phyloP scores from a whole-genome alignment of 2,329 filamentous ascomycete genomes.

The Beauveria australis region DNA sequence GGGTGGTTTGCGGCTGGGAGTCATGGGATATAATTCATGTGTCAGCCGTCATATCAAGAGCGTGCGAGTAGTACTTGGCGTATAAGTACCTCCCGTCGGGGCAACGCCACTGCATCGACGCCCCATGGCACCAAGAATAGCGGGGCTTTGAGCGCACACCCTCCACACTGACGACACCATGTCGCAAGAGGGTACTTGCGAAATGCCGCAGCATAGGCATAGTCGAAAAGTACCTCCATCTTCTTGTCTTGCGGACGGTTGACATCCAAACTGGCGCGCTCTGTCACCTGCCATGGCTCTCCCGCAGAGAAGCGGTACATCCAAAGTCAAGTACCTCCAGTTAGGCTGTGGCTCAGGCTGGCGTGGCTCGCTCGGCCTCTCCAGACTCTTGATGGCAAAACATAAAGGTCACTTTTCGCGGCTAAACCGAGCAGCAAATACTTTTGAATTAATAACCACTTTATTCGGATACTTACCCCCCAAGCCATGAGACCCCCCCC shows the following conservation, averaged over 20 bases:
- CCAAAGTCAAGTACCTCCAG: not conserved
- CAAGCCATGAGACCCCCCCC: not conserved
- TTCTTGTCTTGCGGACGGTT: not conserved
- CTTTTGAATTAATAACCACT: not conserved
- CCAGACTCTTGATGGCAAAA: not conserved
- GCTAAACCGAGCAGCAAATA: not conserved
- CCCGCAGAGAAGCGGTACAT: not conserved
- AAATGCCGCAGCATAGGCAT: not conserved
- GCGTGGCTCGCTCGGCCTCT: constrained; percentile 6
- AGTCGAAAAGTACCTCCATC: not conserved
- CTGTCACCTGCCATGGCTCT: constrained; percentile 6
- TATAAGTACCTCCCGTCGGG: not conserved
- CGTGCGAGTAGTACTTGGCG: not conserved
- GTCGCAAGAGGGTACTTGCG: constrained; percentile 1
- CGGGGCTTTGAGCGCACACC: not conserved
- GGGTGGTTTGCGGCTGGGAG: constrained; percentile 2
- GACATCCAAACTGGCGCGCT: not conserved
- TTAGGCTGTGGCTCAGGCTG: constrained; percentile 4
- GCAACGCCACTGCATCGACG: constrained; percentile 3
- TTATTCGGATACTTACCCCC: not conserved
- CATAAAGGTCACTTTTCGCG: not conserved
- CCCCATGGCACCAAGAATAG: not conserved
- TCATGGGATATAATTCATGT: constrained; percentile 10
- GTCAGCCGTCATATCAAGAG: not conserved
- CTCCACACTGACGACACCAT: constrained; percentile 11